Percentiles rank a stretch among this genome's conserved stretches.
These are phyloP conservation scores for Podospora australis DNA, from an alignment of 495 filamentous ascomycete genomes.

Conservation along the genomic window DNA sequence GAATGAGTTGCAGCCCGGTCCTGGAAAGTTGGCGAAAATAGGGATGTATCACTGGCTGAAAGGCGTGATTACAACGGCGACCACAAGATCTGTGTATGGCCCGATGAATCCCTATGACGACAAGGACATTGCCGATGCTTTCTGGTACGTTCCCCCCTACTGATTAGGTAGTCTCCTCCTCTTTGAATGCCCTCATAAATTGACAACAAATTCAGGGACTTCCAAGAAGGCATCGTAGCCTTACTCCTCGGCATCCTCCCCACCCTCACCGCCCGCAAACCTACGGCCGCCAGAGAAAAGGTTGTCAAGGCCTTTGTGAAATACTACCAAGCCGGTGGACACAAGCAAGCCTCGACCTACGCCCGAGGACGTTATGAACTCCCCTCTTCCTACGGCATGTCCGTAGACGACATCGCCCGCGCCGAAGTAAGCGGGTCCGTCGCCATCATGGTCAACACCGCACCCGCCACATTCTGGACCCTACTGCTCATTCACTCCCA, in stretches of 20 bases:
- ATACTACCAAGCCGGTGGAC: constrained; percentile 33
- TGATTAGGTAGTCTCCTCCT: too few species aligned
- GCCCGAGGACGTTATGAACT: too few species aligned
- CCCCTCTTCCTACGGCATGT: too few species aligned
- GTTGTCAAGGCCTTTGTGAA: constrained; percentile 33
- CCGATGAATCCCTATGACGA: constrained; percentile 44
- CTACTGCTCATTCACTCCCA: too few species aligned
- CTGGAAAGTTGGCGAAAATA: not conserved
- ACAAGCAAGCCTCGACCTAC: constrained; percentile 8
- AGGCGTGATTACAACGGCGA: constrained; percentile 40
- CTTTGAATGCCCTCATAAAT: constrained; percentile 27
- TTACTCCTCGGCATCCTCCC: constrained; percentile 31
- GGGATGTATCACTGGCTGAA: constrained; percentile 32
- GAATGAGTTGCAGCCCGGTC: constrained; percentile 9
- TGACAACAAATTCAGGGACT: too few species aligned
- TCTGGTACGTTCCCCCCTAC: constrained; percentile 33
- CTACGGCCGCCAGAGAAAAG: constrained; percentile 30
- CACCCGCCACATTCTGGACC: constrained; percentile 42
- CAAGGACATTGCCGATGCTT: constrained; percentile 31
- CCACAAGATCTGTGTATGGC: constrained; percentile 45
- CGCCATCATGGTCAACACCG: constrained; percentile 41
- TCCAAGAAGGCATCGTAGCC: constrained; percentile 34
- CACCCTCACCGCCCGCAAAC: constrained; percentile 36
- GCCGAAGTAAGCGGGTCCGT: constrained; percentile 33
- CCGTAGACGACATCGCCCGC: constrained; percentile 36